These are phyloP conservation scores for Penicillium olsonii DNA, from an alignment of 2,329 filamentous ascomycete genomes.

Conservation along the genomic window DNA sequence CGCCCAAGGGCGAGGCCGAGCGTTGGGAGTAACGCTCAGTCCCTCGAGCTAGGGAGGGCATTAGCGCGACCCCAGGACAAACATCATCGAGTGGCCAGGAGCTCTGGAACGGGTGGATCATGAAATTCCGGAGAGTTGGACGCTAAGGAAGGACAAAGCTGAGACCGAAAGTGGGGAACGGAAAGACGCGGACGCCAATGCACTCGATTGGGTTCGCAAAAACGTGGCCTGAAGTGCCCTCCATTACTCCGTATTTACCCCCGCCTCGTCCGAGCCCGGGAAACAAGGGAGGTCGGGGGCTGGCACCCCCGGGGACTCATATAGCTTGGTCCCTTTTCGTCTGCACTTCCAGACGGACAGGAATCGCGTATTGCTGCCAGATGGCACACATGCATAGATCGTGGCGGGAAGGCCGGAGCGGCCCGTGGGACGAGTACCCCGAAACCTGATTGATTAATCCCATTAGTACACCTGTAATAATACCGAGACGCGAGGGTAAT, in stretches of 20 bases:
- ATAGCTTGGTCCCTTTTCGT: no score
- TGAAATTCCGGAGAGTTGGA: conserved; percentile 7
- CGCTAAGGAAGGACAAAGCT: conserved; percentile 14
- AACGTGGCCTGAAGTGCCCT: conserved; percentile 14
- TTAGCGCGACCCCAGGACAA: conserved; percentile 24
- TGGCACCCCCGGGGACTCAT: no score
- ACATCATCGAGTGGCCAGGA: conserved; percentile 26
- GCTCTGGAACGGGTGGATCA: conserved; percentile 19
- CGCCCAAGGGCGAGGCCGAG: conserved; percentile 14
- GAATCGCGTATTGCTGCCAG: conserved; percentile 13
- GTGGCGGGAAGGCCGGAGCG: conserved; percentile 30
- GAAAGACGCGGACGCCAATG: conserved; percentile 39
- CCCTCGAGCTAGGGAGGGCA: conserved; percentile 18
- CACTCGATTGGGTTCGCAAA: conserved; percentile 34
- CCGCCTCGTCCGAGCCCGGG: no score
- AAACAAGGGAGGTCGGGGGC: no score
- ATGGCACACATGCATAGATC: conserved; percentile 32
- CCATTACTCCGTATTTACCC: conserved; percentile 5
- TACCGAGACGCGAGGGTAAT: no score
- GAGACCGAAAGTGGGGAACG: conserved; percentile 30
- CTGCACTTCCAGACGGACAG: no score
- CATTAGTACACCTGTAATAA: conserved; percentile 19
- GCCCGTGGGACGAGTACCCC: conserved; percentile 31
- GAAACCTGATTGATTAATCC: conserved; percentile 14
- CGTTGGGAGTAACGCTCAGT: conserved; percentile 21